Base-by-base conservation (phyloP, 805 yeast genomes). In the Saccharomycopsis malanga region DNA sequence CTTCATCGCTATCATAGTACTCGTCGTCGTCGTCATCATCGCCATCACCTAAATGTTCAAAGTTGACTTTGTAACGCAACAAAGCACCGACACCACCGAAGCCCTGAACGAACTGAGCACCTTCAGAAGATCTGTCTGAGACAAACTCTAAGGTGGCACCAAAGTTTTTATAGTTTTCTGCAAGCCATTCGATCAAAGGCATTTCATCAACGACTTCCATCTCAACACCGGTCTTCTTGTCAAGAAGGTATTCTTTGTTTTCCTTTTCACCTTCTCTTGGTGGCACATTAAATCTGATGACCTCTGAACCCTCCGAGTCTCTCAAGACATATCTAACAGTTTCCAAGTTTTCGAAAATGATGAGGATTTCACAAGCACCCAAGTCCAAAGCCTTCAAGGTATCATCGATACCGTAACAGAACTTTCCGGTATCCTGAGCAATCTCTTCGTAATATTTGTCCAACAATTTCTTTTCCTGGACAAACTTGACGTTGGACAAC, bases 21-120 rank as follows among this genome's bases (percentile, higher is more conserved):
- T 59, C 68, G 21, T 61, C 64, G 48, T 63, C 70, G n/a, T n/a
- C n/a, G n/a, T 32, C 54, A 17, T 49, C 54, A 43, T 64, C 68
- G 60, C 81, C 84, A 66, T 80, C 88, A 45, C 72, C 84, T 63
- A 93, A 77, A 73, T 88, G 97, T 66, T 93, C 98, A 61, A 93
- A 93, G 72, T 93, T 93, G 58, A 93, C 93, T 69, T 88, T 88
- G 70, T 93, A 93, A 72, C 99, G 87, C 65, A 93, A 73, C 58
- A 93, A 65, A 49, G 96, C 97, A 66, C 99, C 99, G 56, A 93
- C 78, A 71, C 98, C 99, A 83, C 99, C 99, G 63, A 93, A 93
- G 51, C 99, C 99, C 59, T 81, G 83, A 51, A 84, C 94, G 68
- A 93, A 93, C 72, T 93, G 99, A 39, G 98, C 95, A 74, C 99